These are phyloP conservation scores for Umbelopsis sp. DNA, from an alignment of 192 early-diverging fungal species.

Conservation along the genomic window DNA sequence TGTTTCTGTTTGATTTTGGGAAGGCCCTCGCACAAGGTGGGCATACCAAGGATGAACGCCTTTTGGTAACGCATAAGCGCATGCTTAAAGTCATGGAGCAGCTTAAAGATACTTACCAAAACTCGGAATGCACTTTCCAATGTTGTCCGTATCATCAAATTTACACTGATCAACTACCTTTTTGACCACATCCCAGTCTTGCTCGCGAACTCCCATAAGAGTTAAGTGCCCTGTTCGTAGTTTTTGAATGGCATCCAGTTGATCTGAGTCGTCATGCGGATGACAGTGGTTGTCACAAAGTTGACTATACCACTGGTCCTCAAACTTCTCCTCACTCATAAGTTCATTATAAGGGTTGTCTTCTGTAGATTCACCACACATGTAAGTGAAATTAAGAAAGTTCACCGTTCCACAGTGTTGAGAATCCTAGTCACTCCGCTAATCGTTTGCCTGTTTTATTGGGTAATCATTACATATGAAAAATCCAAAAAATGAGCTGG, in stretches of 20 bases:
- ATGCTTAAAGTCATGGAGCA: background rate
- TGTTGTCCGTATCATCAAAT: background rate
- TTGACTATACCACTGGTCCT: background rate
- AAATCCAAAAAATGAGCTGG: no score
- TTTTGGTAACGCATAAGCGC: background rate
- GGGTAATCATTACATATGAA: no score
- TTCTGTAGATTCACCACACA: background rate
- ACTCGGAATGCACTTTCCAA: slow-evolving; percentile 34
- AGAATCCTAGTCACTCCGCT: no score
- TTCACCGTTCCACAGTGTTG: no score
- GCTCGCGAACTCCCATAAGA: slow-evolving; percentile 39
- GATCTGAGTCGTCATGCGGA: slow-evolving; percentile 34
- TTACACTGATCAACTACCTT: slow-evolving; percentile 24
- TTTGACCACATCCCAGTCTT: slow-evolving; percentile 38
- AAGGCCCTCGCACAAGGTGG: slow-evolving; percentile 15
- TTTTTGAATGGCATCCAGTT: slow-evolving; percentile 20
- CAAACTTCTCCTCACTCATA: background rate
- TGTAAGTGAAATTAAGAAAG: background rate
- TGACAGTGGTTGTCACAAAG: slow-evolving; percentile 44
- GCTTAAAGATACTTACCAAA: slow-evolving; percentile 25
- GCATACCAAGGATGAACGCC: slow-evolving; percentile 41
- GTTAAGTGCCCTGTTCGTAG: slow-evolving; percentile 36
- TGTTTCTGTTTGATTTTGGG: background rate
- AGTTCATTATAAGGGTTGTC: background rate
- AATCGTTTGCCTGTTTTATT: no score